Conservation (phyloP, 495 filamentous ascomycete genomes). For the Aspergillus kassunensis region DNA sequence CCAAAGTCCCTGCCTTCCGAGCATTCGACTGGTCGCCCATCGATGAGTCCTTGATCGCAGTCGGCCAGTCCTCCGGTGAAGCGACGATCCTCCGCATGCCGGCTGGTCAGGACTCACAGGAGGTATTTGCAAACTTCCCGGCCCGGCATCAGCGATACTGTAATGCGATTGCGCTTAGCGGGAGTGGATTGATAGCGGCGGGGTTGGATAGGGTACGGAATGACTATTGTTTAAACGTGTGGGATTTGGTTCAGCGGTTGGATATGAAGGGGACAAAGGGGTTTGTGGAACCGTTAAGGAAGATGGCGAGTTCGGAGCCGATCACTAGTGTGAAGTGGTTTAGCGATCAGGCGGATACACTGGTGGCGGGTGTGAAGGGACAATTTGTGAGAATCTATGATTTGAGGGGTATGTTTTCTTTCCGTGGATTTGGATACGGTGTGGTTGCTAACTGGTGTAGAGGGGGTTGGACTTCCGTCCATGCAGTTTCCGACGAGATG, state of each 20-base stretch:
- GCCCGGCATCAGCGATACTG: conserved; percentile 84
- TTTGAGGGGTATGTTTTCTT: conserved; percentile 63
- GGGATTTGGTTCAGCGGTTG: conserved; percentile 74
- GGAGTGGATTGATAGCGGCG: conserved; percentile 71
- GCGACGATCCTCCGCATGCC: conserved; percentile 77
- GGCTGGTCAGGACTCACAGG: conserved; percentile 48
- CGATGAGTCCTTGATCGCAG: conserved; percentile 71
- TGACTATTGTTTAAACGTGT: conserved; percentile 89
- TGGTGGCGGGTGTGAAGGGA: conserved; percentile 82
- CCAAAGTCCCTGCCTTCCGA: conserved; percentile 78
- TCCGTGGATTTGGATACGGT: conserved; percentile 5
- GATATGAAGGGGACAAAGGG: conserved; percentile 39
- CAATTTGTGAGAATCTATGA: conserved; percentile 87
- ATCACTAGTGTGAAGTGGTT: conserved; percentile 93
- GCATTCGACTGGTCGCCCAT: conserved; percentile 94
- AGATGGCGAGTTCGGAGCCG: conserved; percentile 76
- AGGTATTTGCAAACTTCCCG: conserved; percentile 65
- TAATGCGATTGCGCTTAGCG: conserved; percentile 88
- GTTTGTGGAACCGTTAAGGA: conserved; percentile 58
- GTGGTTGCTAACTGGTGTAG: conserved; percentile 20
- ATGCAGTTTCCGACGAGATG: conserved; percentile 72
- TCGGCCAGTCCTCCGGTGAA: conserved; percentile 81
- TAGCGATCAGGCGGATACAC: conserved; percentile 71
- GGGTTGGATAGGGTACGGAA: conserved; percentile 88
- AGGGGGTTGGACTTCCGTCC: conserved; percentile 51